These are phyloP conservation scores for Puccinia novopanici DNA, from an alignment of 1,284 basidiomycete species.

Conservation along the genomic window DNA sequence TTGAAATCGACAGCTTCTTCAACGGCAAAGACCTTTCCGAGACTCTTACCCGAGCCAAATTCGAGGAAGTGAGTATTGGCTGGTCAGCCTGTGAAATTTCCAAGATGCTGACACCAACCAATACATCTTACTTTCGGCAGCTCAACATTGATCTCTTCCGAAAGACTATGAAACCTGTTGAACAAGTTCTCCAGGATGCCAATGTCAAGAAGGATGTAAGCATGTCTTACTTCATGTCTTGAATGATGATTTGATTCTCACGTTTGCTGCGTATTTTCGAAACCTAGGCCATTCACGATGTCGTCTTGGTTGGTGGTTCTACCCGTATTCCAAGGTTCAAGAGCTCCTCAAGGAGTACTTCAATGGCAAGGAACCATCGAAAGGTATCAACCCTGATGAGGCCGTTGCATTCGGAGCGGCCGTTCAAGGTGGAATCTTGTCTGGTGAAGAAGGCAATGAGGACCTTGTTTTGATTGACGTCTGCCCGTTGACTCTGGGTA, in stretches of 20 bases:
- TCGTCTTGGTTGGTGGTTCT: constrained; percentile 95
- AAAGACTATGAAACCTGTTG: constrained; percentile 92
- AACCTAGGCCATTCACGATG: constrained; percentile 68
- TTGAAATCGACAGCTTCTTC: constrained; percentile 96
- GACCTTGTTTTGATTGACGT: constrained; percentile 97
- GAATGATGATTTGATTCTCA: too few relatives aligned
- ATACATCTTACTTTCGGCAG: not conserved
- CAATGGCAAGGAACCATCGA: constrained; percentile 62
- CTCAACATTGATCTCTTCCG: constrained; percentile 97
- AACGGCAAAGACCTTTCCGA: constrained; percentile 99
- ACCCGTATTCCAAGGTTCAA: constrained; percentile 96
- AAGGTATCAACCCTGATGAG: constrained; percentile 95
- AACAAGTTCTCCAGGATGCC: constrained; percentile 96
- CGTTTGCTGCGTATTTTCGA: not conserved
- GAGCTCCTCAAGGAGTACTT: constrained; percentile 88
- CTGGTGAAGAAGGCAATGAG: constrained; percentile 97
- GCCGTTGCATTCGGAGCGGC: constrained; percentile 99
- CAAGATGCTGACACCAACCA: not conserved
- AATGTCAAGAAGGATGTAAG: constrained; percentile 93
- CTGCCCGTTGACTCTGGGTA: constrained; percentile 83
- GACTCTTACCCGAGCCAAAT: constrained; percentile 94
- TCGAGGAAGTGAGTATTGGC: constrained; percentile 71
- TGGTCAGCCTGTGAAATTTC: not conserved
- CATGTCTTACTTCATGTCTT: too few relatives aligned
- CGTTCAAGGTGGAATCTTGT: constrained; percentile 96